A percentile compares a stretch with the other conserved stretches of the same genome.
Evolutionary conservation across 805 yeast genomes (phyloP).

Genomic region (Saccharomycopsis microspora): DNA sequence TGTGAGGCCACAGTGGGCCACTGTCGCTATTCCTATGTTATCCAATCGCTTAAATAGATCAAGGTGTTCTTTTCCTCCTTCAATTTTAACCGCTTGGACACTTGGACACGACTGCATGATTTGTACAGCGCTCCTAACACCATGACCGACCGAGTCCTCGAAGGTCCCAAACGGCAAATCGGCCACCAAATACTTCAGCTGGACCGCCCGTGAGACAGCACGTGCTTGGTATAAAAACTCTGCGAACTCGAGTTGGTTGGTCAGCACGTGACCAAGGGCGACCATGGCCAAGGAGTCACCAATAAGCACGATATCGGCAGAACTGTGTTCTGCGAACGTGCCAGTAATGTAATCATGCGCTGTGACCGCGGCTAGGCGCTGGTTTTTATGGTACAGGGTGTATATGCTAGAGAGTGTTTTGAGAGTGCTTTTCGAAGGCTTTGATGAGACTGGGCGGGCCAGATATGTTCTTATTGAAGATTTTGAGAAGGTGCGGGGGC

Average conservation of each 20-base stretch:
- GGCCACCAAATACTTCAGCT: constrained; percentile 56
- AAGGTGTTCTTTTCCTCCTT: constrained; percentile 58
- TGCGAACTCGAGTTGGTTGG: constrained; percentile 66
- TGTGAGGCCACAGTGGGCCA: constrained; percentile 87
- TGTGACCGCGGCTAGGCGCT: constrained; percentile 51
- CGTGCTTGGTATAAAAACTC: constrained; percentile 69
- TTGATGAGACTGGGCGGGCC: too few species aligned
- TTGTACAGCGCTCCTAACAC: constrained; percentile 43
- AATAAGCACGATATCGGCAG: constrained; percentile 59
- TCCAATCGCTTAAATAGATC: constrained; percentile 45
- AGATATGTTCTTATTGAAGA: too few species aligned
- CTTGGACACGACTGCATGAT: constrained; percentile 51
- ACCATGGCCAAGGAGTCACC: constrained; percentile 96
- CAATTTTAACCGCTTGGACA: constrained; percentile 58
- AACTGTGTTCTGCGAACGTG: constrained; percentile 51
- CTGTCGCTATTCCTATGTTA: constrained; percentile 70
- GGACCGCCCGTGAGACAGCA: constrained; percentile 66
- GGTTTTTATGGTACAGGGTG: constrained; percentile 22
- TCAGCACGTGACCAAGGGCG: constrained; percentile 66
- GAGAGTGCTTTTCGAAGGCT: too few species aligned
- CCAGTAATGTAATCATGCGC: constrained; percentile 84
- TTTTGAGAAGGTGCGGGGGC: too few species aligned
- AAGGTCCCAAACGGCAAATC: constrained; percentile 87
- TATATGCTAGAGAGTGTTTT: constrained; percentile 29
- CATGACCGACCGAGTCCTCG: constrained; percentile 54